Evolutionary conservation across 345 rosid species (phyloP), one percentile per base, ranked within the genome.

Genomic region (Euphorbia pulcherrima): DNA sequence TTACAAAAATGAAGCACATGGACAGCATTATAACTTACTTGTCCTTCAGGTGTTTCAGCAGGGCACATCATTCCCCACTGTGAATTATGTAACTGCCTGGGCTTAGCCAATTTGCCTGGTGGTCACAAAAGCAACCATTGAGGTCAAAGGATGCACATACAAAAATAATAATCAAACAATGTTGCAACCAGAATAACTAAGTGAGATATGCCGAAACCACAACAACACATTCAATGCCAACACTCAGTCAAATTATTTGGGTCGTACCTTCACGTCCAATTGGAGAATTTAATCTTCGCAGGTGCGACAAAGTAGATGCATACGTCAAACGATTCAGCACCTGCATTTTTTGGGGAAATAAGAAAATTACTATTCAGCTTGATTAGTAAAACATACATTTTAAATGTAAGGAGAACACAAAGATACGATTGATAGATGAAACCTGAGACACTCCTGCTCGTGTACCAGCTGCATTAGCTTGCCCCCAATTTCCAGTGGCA

Each of bases 21-120:
- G 20, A 37, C 23, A 68, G 26, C 12, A 21, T 17, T 39, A 3
- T 28, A 11, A 80, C 79, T 80, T 74, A 94, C 97, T 84, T 94
- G 99, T 74, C 99, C 99, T 85, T 94, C 99, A 62, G 99, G 99
- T 72, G 99, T 94, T 80, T 91, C 99, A 71, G 99, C 97, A 24
- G 99, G 99, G 77, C 99, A 94, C 99, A 94, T 94, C 97, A 94
- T 94, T 73, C 97, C 99, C 99, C 99, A 94, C 67, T 94, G 99
- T 68, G 99, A 94, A 81, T 94, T 94, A 79, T 94, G 99, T 81
- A 94, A 82, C 73, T 94, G 97, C 77, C 99, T 83, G 23, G 99
- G 99, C 76, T 94, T 94, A 23, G 99, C 95, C 90, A 94, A 80
- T 81, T 94, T 94, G 52, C 99, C 99, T 94, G 81, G 47, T 69